phyloP scores from a whole-genome alignment of 805 yeast species.

The Pichia ethanolica region DNA sequence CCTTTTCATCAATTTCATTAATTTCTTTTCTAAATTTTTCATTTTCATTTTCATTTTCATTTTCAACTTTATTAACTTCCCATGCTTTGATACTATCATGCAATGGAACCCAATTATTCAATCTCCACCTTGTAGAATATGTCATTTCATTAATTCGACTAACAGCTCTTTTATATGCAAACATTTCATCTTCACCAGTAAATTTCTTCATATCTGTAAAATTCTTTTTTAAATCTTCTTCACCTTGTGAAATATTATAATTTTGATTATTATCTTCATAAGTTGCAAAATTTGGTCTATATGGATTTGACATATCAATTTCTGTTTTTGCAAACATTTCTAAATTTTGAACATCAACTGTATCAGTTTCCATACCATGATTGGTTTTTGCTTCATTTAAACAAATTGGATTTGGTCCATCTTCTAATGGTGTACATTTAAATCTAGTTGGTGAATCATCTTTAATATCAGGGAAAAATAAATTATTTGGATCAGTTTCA shows the following conservation, averaged over 20 bases:
- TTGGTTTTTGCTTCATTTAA: slow-evolving; percentile 1
- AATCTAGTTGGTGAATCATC: slow-evolving; percentile 6
- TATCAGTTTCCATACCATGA: not conserved
- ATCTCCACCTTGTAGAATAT: slow-evolving; percentile 38
- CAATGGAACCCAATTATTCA: slow-evolving; percentile 48
- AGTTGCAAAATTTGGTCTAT: slow-evolving; percentile 60
- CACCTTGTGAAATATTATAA: slow-evolving; percentile 19
- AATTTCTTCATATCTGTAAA: slow-evolving; percentile 47
- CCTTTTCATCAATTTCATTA: not conserved
- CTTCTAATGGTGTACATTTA: slow-evolving; percentile 13
- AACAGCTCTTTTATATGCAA: slow-evolving; percentile 66
- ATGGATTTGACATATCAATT: slow-evolving; percentile 54
- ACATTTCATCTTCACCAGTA: slow-evolving; percentile 72
- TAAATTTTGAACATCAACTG: slow-evolving; percentile 38
- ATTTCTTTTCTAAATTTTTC: no score
- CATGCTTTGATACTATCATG: slow-evolving; percentile 48
- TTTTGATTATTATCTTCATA: slow-evolving; percentile 43
- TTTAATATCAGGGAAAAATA: slow-evolving; percentile 55
- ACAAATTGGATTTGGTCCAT: slow-evolving; percentile 8
- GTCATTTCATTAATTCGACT: slow-evolving; percentile 45
- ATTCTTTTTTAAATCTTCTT: slow-evolving; percentile 25
- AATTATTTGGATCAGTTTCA: slow-evolving; percentile 40
- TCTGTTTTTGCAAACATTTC: slow-evolving; percentile 64
- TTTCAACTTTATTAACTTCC: slow-evolving; percentile 29
- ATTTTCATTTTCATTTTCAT: not conserved